These are phyloP conservation scores for Rubroboletus satanas DNA, from an alignment of 768 basidiomycete genomes.

Conservation along the genomic window DNA sequence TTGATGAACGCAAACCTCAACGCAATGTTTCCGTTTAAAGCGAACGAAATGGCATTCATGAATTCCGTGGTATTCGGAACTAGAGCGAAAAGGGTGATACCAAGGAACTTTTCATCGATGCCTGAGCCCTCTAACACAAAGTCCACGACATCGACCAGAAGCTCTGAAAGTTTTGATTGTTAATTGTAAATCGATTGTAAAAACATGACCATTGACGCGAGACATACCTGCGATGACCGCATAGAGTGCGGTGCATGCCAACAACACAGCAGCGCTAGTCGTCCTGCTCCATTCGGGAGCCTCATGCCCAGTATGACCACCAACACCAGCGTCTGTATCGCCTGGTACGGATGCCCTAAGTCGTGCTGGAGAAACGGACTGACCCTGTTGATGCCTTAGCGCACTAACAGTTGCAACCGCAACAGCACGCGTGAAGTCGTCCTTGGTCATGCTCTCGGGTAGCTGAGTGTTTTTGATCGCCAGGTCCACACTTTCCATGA, in stretches of 20 bases:
- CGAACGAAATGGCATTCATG: slow-evolving; percentile 99
- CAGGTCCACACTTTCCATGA: slow-evolving; percentile 75
- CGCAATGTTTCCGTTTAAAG: slow-evolving; percentile 94
- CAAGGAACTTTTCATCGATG: slow-evolving; percentile 96
- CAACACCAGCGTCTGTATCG: slow-evolving; percentile 43
- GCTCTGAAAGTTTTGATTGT: slow-evolving; percentile 47
- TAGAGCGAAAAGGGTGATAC: slow-evolving; percentile 92
- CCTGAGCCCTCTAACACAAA: slow-evolving; percentile 86
- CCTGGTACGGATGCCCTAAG: slow-evolving; percentile 38
- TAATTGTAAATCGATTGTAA: background rate
- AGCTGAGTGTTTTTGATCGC: slow-evolving; percentile 60
- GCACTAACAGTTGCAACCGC: slow-evolving; percentile 93
- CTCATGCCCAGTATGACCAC: slow-evolving; percentile 81
- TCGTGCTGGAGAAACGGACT: slow-evolving; percentile 45
- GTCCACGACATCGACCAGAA: slow-evolving; percentile 94
- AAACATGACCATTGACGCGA: background rate
- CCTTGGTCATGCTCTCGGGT: slow-evolving; percentile 67
- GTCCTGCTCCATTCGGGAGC: slow-evolving; percentile 94
- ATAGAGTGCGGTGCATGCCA: slow-evolving; percentile 89
- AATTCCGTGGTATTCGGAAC: slow-evolving; percentile 99
- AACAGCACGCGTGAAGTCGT: slow-evolving; percentile 91
- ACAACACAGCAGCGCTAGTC: slow-evolving; percentile 83
- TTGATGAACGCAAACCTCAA: slow-evolving; percentile 59
- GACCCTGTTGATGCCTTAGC: slow-evolving; percentile 73
- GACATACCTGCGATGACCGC: slow-evolving; percentile 89